Conservation (phyloP, 2,329 filamentous ascomycete genomes). For the Colletotrichum godetiae region DNA sequence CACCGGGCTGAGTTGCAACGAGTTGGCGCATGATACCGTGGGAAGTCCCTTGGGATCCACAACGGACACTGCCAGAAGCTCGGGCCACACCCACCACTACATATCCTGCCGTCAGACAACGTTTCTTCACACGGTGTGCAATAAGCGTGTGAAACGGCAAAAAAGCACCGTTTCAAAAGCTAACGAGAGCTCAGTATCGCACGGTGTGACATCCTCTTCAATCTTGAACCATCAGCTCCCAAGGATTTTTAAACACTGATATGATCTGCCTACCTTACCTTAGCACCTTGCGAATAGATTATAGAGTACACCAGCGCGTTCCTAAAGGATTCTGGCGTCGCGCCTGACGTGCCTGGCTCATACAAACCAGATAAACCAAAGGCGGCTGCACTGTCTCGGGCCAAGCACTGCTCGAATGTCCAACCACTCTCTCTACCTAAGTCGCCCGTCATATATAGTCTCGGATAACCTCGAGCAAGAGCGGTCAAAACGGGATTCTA, state of each 20-base stretch:
- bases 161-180: background rate
- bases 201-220: background rate
- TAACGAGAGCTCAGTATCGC: background rate
- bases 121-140: background rate
- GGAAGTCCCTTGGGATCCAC: constrained; percentile 27
- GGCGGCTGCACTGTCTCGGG: background rate
- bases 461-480: background rate
- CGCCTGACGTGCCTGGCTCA: background rate
- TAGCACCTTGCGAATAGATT: too few species aligned
- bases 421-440: background rate
- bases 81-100: background rate
- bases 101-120: background rate
- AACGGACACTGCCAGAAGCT: constrained; percentile 30
- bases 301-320: too few species aligned
- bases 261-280: background rate
- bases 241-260: background rate
- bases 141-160: too few species aligned
- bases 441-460: background rate
- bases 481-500: background rate
- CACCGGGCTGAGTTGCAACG: constrained; percentile 29
- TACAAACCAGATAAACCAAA: background rate
- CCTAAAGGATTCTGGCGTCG: background rate
- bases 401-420: background rate
- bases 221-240: background rate
- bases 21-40: background rate